These are phyloP conservation scores for Pseudopediastrum boryanum DNA, from an alignment of 139 green algal species.

Conservation along the genomic window DNA sequence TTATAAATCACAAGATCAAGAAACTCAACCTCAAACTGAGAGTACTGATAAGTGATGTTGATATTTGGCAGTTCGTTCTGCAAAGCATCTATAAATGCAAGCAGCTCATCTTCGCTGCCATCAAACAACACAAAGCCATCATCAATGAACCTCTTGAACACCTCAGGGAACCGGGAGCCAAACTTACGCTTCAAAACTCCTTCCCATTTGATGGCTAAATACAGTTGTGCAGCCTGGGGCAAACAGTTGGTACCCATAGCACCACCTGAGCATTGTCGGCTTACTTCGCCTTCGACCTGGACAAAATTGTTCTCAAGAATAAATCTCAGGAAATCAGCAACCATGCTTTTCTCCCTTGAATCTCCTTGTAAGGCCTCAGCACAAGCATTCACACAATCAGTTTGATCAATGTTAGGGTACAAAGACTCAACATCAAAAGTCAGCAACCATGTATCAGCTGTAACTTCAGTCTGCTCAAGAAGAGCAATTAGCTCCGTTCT, in stretches of 20 bases:
- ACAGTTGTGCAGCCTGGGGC: conserved; percentile 18
- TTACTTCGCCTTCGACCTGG: conserved; percentile 5
- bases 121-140: conserved; percentile 30
- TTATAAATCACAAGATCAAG: conserved; percentile 21
- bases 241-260: conserved; percentile 34
- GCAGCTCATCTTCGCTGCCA: conserved; percentile 10
- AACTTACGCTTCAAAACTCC: not conserved
- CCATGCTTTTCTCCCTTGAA: not conserved
- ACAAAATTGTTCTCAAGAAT: conserved; percentile 22
- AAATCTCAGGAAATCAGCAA: conserved; percentile 12
- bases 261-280: conserved; percentile 9
- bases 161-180: not conserved
- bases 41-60: conserved; percentile 15
- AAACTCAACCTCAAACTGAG: conserved; percentile 22
- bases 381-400: conserved; percentile 18
- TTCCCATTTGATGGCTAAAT: conserved; percentile 19
- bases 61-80: conserved; percentile 9
- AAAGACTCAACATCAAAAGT: conserved; percentile 25
- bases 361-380: conserved; percentile 5
- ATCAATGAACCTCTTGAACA: conserved; percentile 19
- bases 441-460: conserved; percentile 7
- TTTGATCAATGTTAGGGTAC: conserved; percentile 4
- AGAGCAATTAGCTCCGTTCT: not conserved
- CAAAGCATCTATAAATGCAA: not conserved
- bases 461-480: not conserved